Base-by-base conservation (phyloP, 2,329 filamentous ascomycete species). In the Sporothrix brunneoviolacea region DNA sequence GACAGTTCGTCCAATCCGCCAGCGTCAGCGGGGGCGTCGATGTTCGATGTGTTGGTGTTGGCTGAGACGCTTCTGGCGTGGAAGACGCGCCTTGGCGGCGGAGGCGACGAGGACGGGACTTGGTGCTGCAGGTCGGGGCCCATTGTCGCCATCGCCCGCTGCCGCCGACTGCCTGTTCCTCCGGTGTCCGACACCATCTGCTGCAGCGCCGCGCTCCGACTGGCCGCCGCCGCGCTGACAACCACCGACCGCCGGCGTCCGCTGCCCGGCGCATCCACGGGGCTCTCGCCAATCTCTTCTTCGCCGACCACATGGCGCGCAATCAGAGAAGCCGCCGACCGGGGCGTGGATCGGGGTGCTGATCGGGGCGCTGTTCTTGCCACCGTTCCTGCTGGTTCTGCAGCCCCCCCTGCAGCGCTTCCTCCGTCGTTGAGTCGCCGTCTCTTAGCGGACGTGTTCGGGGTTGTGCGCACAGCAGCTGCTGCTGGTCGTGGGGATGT, bases 271-370 rank as follows among this genome's bases (percentile, higher is more conserved):
- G 76, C 77, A 55, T 75, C 62, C 8, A 58, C 64, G 0, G 80
- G 79, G 50, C 77, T 80, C 58, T 82, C 77, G 32, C 64, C 67
- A 13, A 79, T 68, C 58, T 76, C 73, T 42, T 76, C 71, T 10
- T 58, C 56, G 13, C 15, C 28, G n/a, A 37, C 30, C 12, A n/a
- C 39, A 21, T 19, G 21, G 2, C n/a, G 36, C 10, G 38, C 19
- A 7, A 41, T 41, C 10, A 38, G 19, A n/a, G 32, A 16, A 12
- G 32, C 9, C 37, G 40, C 40, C 24, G 40, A 32, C 16, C 2
- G n/a, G 8, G 40, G 39, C 22, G 28, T 48, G 51, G 21, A 56
- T 54, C 30, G 56, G 35, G 12, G 48, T 50, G 32, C 46, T 45
- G 7, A 13, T 30, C 28, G 28, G 28, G 7, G 28, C 28, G 13